Conservation (phyloP, 192 early-diverging fungal species). For the Dispira parvispora region DNA sequence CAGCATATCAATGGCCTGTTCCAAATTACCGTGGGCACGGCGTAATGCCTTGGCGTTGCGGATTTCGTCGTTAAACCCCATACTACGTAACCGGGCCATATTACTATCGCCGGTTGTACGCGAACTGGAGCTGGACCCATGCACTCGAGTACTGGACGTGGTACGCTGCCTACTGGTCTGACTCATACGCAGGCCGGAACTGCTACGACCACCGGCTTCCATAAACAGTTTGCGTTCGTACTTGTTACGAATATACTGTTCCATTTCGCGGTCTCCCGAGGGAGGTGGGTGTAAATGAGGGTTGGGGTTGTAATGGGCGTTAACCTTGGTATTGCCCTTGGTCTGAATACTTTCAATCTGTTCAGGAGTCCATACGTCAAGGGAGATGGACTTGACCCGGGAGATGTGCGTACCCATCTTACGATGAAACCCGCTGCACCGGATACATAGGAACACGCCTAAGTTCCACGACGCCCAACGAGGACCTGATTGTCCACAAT, state of each 20-base stretch:
- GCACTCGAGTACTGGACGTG: constrained; percentile 13
- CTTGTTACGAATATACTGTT: constrained; percentile 80
- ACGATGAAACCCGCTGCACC: constrained; percentile 67
- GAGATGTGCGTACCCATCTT: constrained; percentile 82
- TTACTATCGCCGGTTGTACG: constrained; percentile 30
- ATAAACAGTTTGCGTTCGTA: constrained; percentile 63
- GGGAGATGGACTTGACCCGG: constrained; percentile 73
- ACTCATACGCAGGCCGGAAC: constrained; percentile 7
- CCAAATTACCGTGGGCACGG: constrained; percentile 53
- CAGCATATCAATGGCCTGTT: constrained; percentile 44
- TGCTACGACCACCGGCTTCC: constrained; percentile 20
- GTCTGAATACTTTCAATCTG: constrained; percentile 47
- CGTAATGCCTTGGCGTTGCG: constrained; percentile 51
- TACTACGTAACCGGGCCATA: constrained; percentile 37
- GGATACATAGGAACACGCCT: constrained; percentile 86
- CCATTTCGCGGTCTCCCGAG: constrained; percentile 60
- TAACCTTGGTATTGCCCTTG: constrained; percentile 49
- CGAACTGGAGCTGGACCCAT: constrained; percentile 10
- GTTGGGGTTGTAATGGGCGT: constrained; percentile 49
- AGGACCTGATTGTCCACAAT: constrained; percentile 65
- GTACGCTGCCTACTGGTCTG: constrained; percentile 11
- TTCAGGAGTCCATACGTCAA: constrained; percentile 80
- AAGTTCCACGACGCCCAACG: constrained; percentile 83
- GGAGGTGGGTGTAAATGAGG: constrained; percentile 48
- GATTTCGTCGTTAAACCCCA: constrained; percentile 58